Evolutionary conservation across 2,329 filamentous ascomycete species (phyloP).

Genomic region (Ophiocordyceps camponoti-saundersi): DNA sequence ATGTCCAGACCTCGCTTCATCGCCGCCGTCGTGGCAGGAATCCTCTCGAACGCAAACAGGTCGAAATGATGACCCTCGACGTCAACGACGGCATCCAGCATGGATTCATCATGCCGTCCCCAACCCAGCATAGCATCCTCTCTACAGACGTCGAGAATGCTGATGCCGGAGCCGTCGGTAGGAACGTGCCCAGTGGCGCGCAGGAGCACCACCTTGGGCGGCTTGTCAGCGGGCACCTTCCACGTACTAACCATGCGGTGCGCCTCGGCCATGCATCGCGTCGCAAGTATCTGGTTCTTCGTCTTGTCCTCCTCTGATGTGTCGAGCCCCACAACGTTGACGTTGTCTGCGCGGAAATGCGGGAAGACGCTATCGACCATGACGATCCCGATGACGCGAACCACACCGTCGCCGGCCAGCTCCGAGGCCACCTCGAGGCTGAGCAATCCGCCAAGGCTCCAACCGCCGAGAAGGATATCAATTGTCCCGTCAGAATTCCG

Average conservation of each 20-base stretch:
- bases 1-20: constrained; percentile 7
- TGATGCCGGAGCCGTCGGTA: constrained; percentile 9
- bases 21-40: constrained; percentile 10
- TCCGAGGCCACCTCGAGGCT: constrained; percentile 31
- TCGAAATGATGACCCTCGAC: constrained; percentile 35
- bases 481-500: constrained; percentile 11
- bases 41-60: constrained; percentile 19
- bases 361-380: constrained; percentile 34
- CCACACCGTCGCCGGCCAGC: constrained; percentile 16
- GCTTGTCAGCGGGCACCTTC: constrained; percentile 18
- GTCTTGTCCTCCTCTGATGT: constrained; percentile 12
- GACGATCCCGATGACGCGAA: constrained; percentile 30
- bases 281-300: constrained; percentile 16
- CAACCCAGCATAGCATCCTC: constrained; percentile 27
- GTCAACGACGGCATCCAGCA: constrained; percentile 28
- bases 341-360: constrained; percentile 2
- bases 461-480: constrained; percentile 34
- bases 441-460: constrained; percentile 36
- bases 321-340: constrained; percentile 4
- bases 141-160: constrained; percentile 26
- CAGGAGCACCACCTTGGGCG: constrained; percentile 26
- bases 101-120: constrained; percentile 24
- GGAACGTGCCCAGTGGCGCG: constrained; percentile 24
- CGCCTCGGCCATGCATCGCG: constrained; percentile 24
- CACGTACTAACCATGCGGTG: constrained; percentile 21